Evolutionary conservation across 2,329 filamentous ascomycete species (phyloP).

Genomic region (Graphilbum sp.): DNA sequence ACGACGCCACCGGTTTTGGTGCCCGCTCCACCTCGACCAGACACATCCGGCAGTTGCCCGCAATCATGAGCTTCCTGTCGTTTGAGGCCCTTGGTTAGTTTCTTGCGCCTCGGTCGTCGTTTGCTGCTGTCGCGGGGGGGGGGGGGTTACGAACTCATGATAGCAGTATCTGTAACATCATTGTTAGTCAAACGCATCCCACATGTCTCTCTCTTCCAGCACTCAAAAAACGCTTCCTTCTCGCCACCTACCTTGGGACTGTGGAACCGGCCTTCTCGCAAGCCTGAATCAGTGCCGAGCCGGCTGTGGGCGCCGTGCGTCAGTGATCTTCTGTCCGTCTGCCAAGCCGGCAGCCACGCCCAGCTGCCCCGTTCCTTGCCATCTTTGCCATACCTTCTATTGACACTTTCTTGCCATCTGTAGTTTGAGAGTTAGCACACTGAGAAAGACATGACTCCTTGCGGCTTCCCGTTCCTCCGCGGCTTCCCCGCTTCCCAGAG

Average conservation of each 20-base stretch:
- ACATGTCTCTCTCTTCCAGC: too few relatives aligned
- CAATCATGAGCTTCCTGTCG: conserved; percentile 85
- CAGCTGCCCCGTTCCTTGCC: too few relatives aligned
- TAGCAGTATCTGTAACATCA: conserved; percentile 67
- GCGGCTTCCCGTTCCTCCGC: not conserved
- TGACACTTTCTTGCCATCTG: conserved; percentile 95
- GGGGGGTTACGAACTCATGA: conserved; percentile 49
- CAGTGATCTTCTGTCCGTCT: not conserved
- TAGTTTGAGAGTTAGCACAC: conserved; percentile 18
- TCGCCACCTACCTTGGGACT: conserved; percentile 63
- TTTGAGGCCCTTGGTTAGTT: not conserved
- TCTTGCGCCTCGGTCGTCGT: not conserved
- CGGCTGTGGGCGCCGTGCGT: conserved; percentile 41
- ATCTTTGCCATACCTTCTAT: conserved; percentile 81
- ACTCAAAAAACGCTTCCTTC: not conserved
- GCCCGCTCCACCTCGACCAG: conserved; percentile 93
- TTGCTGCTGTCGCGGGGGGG: not conserved
- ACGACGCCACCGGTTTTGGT: conserved; percentile 94
- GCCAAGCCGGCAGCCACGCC: too few relatives aligned
- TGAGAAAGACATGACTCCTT: too few relatives aligned
- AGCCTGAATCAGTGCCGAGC: conserved; percentile 93
- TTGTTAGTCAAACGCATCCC: conserved; percentile 19
- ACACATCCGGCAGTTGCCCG: conserved; percentile 99
- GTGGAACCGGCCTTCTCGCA: conserved; percentile 94
- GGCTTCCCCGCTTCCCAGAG: conserved; percentile 1